Base-by-base conservation (phyloP, 2,329 filamentous ascomycete species). In the Tothia fuscella region DNA sequence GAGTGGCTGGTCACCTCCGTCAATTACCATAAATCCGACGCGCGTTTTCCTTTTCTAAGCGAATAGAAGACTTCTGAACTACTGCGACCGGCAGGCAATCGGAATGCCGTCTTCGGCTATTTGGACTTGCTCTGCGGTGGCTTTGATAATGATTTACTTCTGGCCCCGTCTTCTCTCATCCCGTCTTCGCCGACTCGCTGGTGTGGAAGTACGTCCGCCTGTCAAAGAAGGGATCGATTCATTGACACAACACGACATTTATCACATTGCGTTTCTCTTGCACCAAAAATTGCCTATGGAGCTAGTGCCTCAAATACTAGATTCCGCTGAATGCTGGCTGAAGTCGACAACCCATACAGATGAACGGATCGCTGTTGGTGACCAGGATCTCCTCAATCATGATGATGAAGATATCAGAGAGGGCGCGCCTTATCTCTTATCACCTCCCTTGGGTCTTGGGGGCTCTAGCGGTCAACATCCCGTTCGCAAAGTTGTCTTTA, bases 221-320 rank as follows among this genome's bases (percentile, higher is more conserved):
- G n/a, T n/a, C n/a, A n/a, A n/a, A n/a, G n/a, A n/a, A n/a, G n/a
- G n/a, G n/a, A n/a, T n/a, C n/a, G n/a, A n/a, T n/a, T n/a, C n/a
- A 19, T 37, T 37, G 5, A 37, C 39, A 2, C 29, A 31, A 2
- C 39, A 19, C 21, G 29, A 41, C 19, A 17, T 41, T 17, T 41
- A 34, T 25, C 26, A 41, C 21, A 34, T 31, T 17, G 29, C 30
- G 3, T 41, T 41, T 16, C 20, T 41, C 2, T 31, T 41, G 4
- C 39, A 31, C 2, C 39, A 41, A 13, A 41, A 34, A n/a, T 14
- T 41, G 5, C 39, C 39, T 6, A 9, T 24, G 7, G 39, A 41
- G 20, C 39, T 41, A 13, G 21, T 35, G 2, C 12, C 30, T 6
- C 39, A n/a, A 14, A 41, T 41, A 6, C 19, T 41, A n/a, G 22